Evolutionary conservation across 1,284 basidiomycete species (phyloP).

Genomic region (Stygiomarasmius scandens): DNA sequence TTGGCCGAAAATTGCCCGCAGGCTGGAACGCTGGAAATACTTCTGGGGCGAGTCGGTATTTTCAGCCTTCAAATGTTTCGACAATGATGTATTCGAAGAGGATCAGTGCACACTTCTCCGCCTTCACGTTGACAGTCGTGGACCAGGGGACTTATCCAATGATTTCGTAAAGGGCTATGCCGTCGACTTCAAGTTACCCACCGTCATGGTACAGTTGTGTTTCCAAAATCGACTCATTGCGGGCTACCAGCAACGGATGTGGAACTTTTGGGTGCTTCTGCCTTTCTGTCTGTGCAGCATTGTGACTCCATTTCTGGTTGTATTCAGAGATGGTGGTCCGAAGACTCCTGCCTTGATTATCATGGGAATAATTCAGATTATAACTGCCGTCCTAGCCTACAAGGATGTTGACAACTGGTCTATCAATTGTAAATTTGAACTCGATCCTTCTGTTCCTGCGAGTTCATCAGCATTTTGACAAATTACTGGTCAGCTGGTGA

Average conservation of each 20-base stretch:
- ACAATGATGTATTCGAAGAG: neutral
- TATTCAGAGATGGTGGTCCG: conserved; percentile 6
- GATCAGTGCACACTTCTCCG: conserved; percentile 2
- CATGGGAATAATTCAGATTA: conserved; percentile 1
- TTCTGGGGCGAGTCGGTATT: neutral
- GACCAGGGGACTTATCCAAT: neutral
- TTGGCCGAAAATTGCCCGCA: conserved; percentile 1
- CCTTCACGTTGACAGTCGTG: neutral
- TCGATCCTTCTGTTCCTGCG: too few species aligned
- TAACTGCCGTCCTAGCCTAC: neutral
- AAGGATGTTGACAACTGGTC: conserved; percentile 11
- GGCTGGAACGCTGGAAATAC: neutral
- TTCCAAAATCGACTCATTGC: neutral
- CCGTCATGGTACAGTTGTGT: neutral
- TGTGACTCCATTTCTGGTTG: conserved; percentile 1
- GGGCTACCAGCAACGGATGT: neutral
- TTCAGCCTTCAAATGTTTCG: conserved; percentile 6
- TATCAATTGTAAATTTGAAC: conserved; percentile 11
- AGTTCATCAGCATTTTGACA: too few species aligned
- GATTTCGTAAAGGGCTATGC: neutral
- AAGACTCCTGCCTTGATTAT: neutral
- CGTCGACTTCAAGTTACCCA: conserved; percentile 10
- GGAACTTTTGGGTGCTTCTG: conserved; percentile 2
- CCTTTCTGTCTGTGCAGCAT: conserved; percentile 8
- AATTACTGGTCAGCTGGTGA: too few species aligned